Conservation (phyloP, 352 stramenopile genomes). For the Aphanomyces astaci region DNA sequence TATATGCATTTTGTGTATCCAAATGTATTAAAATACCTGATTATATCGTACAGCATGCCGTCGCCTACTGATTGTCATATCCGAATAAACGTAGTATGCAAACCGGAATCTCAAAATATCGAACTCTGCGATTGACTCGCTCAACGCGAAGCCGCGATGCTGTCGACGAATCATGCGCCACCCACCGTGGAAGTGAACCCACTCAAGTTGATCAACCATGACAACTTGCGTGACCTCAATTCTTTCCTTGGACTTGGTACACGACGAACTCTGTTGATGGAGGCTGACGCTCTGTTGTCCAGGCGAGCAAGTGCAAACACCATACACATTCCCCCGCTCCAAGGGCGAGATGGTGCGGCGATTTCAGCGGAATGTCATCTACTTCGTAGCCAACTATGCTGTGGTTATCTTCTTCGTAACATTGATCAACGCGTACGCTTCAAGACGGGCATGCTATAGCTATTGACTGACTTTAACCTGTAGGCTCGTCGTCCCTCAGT, state of each 20-base stretch:
- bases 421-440: slow-evolving; percentile 8
- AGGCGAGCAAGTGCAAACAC: slow-evolving; percentile 1
- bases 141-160: neutral
- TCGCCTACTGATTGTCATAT: neutral
- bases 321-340: slow-evolving; percentile 15
- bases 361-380: slow-evolving; percentile 20
- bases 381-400: slow-evolving; percentile 17
- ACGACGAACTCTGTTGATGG: neutral
- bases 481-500: slow-evolving; percentile 9
- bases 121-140: neutral
- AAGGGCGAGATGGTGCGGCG: slow-evolving; percentile 5
- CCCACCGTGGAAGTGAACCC: slow-evolving; percentile 19
- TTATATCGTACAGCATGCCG: no score
- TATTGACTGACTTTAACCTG: neutral
- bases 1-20: no score
- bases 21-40: no score
- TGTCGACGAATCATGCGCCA: neutral
- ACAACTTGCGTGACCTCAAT: slow-evolving; percentile 20
- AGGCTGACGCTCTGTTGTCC: neutral
- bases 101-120: neutral
- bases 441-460: neutral
- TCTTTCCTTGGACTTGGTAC: slow-evolving; percentile 20
- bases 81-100: neutral
- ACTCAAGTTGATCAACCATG: slow-evolving; percentile 15
- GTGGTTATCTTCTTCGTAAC: slow-evolving; percentile 17